Evolutionary conservation across 441 rosid species (phyloP), one percentile per base, ranked within the genome.

Genomic region (Euphorbia schlechtendalii): DNA sequence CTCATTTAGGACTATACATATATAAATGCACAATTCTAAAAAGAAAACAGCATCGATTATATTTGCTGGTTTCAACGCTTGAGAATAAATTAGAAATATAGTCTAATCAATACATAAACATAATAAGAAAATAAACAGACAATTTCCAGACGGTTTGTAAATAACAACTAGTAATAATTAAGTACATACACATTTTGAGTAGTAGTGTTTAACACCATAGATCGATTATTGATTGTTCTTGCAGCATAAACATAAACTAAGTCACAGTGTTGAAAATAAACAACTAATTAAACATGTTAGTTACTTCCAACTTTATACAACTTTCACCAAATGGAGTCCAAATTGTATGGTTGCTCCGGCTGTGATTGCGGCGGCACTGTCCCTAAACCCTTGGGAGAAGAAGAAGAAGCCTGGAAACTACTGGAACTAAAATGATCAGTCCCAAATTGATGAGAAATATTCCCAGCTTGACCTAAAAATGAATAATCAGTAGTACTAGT

Each of bases 251-350:
- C 56, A 51, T 51, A 51, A 48, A 51, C 56, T 51, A 49, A 28
- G 32, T 30, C 17, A 24, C 32, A 5, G 32, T 43, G n/a, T 22
- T 57, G 30, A 18, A 30, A 63, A 32, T 7, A 8, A 22, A 5
- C 34, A 30, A 24, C 25, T 2, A 18, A 41, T 27, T 13, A 36
- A 51, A 2, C 20, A 1, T 20, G 18, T 22, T 21, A 43, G 54
- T 49, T 52, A 30, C 22, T 66, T 43, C 61, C 49, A 8, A 62
- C 27, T 43, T 20, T 30, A 65, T 48, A 65, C 61, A 69, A 41
- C 63, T n/a, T 69, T 84, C 76, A 83, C 89, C 90, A 85, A 32
- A 85, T 78, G 78, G 90, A 78, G 88, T 87, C 96, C 85, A 86
- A 74, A 73, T 80, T 79, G 77, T 80, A 85, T 68, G 86, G 79